Base-by-base conservation (phyloP, 1,284 basidiomycete genomes). In the Papiliotrema fonsecae region DNA sequence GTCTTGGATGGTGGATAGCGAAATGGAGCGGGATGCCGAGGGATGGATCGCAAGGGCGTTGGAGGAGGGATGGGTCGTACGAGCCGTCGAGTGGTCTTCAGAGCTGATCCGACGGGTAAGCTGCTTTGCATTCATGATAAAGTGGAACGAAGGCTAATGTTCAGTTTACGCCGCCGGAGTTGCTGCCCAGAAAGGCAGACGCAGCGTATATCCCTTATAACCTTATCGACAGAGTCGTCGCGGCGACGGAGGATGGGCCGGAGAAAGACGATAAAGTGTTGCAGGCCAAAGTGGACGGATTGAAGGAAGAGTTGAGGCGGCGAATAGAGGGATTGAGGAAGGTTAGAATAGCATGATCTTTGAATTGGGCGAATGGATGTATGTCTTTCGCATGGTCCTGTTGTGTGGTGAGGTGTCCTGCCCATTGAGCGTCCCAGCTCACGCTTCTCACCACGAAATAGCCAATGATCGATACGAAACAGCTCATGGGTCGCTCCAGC, bases 181-280 rank as follows among this genome's bases (percentile, higher is more conserved):
- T 79, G 51, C 75, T 81, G 45, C 75, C 78, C 13, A 75, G 76
- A 62, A 78, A 79, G 47, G 78, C 84, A 2, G 78, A 78, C 31
- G 70, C 78, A 34, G 84, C 85, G 1, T 88, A 86, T 81, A 75
- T 90, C 25, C 88, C 91, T 4, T 94, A 92, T 66, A 83, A 82
- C 51, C 78, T 94, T 46, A 80, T 94, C 57, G 91, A 94, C 70
- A 84, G 92, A 65, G 84, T 96, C 16, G 74, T 94, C 16, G 78
- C 79, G 18, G 83, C 85, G 13, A 81, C 84, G 1, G 77, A 78
- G 41, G 76, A 80, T 24, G 78, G 81, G 57, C 76, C 79, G 37
- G 77, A 63, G 46, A 62, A 63, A 46, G 55, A 56, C 9, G 65
- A 68, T 30, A 78, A 63, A 49, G 42, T 47, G 28, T 58, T 68